phyloP scores from a whole-genome alignment of 805 yeast species.

The Sungouiella blattae region DNA sequence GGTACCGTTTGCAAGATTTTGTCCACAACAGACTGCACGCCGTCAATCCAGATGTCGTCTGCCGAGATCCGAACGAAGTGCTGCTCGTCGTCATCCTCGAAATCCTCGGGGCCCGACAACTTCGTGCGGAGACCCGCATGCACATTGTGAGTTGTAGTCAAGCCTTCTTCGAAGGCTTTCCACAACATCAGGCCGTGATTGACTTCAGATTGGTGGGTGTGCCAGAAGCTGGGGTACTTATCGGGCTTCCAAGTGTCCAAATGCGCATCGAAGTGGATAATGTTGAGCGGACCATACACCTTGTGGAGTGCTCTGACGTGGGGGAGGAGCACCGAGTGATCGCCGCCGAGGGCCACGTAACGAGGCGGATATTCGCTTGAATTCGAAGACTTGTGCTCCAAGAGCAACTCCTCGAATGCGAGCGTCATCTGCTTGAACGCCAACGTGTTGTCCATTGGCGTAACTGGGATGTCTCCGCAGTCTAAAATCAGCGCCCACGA shows the following conservation, averaged over 20 bases:
- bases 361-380: conserved; percentile 40
- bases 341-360: conserved; percentile 75
- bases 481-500: conserved; percentile 49
- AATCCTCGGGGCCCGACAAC: conserved; percentile 56
- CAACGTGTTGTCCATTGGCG: conserved; percentile 55
- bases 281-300: conserved; percentile 63
- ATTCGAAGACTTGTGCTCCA: conserved; percentile 28
- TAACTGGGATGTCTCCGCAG: conserved; percentile 57
- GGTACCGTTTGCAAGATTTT: conserved; percentile 55
- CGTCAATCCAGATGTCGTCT: conserved; percentile 70
- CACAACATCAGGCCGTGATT: conserved; percentile 87
- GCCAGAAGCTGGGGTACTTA: conserved; percentile 63
- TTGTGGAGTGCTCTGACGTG: conserved; percentile 62
- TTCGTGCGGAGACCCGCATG: conserved; percentile 80
- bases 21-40: conserved; percentile 55
- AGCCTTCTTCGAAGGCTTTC: conserved; percentile 72
- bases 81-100: conserved; percentile 61
- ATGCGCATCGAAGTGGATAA: conserved; percentile 83
- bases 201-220: conserved; percentile 53
- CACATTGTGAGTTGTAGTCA: conserved; percentile 54
- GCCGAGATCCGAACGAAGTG: conserved; percentile 69
- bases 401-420: conserved; percentile 55
- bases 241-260: conserved; percentile 79
- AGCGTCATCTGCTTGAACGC: conserved; percentile 53
- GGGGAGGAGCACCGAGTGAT: conserved; percentile 73